Conservation (phyloP, 2,329 filamentous ascomycete species). For the Chalaropsis thielavioides region DNA sequence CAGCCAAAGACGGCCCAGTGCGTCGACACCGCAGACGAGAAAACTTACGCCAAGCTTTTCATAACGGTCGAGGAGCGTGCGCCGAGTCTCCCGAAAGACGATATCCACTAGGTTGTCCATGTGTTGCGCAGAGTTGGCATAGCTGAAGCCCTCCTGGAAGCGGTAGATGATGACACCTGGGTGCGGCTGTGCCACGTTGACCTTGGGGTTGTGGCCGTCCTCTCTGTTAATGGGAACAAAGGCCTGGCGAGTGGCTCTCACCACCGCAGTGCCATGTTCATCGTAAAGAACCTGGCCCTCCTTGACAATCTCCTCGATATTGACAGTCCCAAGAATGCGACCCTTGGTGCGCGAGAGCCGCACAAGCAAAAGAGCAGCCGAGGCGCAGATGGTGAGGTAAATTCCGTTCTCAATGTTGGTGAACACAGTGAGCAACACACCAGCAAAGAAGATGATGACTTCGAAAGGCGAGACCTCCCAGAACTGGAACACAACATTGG, state of each 20-base stretch:
- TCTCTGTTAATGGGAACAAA: conserved; percentile 36
- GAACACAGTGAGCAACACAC: conserved; percentile 83
- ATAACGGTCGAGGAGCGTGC: conserved; percentile 30
- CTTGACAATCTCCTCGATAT: conserved; percentile 22
- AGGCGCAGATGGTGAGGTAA: conserved; percentile 69
- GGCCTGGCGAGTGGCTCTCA: conserved; percentile 19
- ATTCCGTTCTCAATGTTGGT: conserved; percentile 80
- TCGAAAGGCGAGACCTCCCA: conserved; percentile 88
- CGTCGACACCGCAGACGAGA: background rate
- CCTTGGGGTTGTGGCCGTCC: conserved; percentile 37
- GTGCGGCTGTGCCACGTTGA: conserved; percentile 33
- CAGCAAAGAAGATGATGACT: conserved; percentile 81
- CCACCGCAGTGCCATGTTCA: conserved; percentile 12
- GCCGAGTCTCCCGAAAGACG: conserved; percentile 33
- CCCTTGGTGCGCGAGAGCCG: conserved; percentile 72
- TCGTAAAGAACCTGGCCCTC: conserved; percentile 14
- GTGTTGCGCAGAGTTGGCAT: conserved; percentile 38
- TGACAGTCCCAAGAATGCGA: conserved; percentile 68
- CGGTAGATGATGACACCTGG: conserved; percentile 42
- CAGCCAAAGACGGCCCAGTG: background rate
- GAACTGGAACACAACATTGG: conserved; percentile 86
- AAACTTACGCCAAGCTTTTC: conserved; percentile 34
- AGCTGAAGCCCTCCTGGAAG: conserved; percentile 42
- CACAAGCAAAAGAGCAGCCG: conserved; percentile 65
- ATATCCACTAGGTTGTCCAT: conserved; percentile 35